Evolutionary conservation across 1,139 yeast species (phyloP).

Genomic region (Lizanozyma gosingica): DNA sequence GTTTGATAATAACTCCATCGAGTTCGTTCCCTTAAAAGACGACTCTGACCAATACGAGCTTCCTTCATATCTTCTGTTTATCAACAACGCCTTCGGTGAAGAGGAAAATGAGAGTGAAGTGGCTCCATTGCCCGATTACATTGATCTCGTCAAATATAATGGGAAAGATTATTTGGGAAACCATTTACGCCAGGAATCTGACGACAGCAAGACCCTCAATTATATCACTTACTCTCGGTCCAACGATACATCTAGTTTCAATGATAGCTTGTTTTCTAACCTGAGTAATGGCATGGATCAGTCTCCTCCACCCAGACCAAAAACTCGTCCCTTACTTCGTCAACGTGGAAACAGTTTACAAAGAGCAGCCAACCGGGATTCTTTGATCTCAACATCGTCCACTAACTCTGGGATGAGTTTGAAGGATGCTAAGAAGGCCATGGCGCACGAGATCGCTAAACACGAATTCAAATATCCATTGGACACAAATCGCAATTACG

Average conservation of each 20-base stretch:
- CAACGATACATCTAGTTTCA: conserved; percentile 4
- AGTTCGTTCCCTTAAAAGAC: not conserved
- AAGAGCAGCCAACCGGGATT: conserved; percentile 12
- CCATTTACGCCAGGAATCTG: not conserved
- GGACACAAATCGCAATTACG: not conserved
- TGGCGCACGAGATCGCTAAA: not conserved
- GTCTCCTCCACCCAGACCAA: not conserved
- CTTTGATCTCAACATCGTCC: conserved; percentile 17
- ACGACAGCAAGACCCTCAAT: not conserved
- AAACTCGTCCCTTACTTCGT: not conserved
- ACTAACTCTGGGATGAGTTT: conserved; percentile 11
- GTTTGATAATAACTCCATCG: not conserved
- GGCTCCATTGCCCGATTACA: not conserved
- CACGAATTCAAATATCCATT: not conserved
- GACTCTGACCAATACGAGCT: not conserved
- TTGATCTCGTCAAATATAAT: not conserved
- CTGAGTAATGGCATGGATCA: not conserved
- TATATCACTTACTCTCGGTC: not conserved
- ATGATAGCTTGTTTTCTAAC: conserved; percentile 6
- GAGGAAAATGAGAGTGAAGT: not conserved
- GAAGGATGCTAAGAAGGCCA: conserved; percentile 9
- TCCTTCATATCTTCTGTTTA: not conserved
- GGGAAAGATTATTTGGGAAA: not conserved
- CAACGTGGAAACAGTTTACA: not conserved
- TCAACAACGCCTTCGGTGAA: not conserved